Evolutionary conservation across 2,329 filamentous ascomycete species (phyloP), one percentile per base, ranked within the genome.

Genomic region (Neonectria neomacrospora): DNA sequence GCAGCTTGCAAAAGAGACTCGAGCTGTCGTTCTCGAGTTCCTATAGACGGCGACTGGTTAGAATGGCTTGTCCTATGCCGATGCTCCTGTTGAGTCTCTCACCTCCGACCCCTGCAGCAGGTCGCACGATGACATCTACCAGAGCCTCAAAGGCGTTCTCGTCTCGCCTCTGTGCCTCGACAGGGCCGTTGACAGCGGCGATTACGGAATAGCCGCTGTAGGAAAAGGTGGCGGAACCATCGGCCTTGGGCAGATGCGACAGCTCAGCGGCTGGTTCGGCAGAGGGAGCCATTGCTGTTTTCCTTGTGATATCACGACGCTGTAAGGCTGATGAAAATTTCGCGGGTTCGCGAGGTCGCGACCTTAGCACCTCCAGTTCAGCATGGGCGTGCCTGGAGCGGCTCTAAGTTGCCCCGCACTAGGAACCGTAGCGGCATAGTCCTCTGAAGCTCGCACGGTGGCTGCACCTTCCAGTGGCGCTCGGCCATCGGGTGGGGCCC

Each of bases 131-230:
- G 61, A 99, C 92, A 79, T 98, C 96, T 68, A 99, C 84, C 53
- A 91, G 88, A 28, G 95, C 93, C 81, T 97, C 94, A 78, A 97
- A 94, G 8, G 96, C 91, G 69, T 96, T 88, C 78, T 98, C 93
- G 76, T 99, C 95, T 73, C 93, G 89, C 73, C 94, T 88, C 71
- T 90, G 89, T 16, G 95, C 93, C 81, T 99, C 96, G 70, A 98
- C 88, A 16, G 96, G 96, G 0, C 95, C 96, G 79, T 97, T 98
- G 69, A 97, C 93, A 14, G 93, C 90, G 59, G 91, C 92, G 57
- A 96, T 87, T 67, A 98, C 86, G 47, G 90, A 90, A 79, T 94
- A 97, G 52, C 93, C 92, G 61, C 88, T 84, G 71, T 90, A 85
- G 2, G 91, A 88, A 76, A 93, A 94, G 10, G 88, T 90, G 11